Evolutionary conservation across 2,329 filamentous ascomycete genomes (phyloP).

Genomic region (Xylariaceae sp.): DNA sequence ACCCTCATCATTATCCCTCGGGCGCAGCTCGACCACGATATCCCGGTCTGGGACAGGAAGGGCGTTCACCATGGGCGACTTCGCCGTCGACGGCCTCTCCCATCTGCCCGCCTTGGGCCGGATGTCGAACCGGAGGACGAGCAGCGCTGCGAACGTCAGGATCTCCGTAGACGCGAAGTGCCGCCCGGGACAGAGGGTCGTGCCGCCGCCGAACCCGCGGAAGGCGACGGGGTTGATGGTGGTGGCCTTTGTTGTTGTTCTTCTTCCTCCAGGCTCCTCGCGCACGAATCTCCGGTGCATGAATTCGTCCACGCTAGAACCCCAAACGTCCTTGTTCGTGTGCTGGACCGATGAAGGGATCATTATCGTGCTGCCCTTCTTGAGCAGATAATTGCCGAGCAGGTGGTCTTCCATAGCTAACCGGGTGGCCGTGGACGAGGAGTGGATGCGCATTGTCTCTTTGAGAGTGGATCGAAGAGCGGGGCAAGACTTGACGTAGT

Average conservation of each 20-base stretch:
- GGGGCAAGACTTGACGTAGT: conserved; percentile 33
- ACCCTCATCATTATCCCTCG: too few species aligned
- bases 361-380: conserved; percentile 26
- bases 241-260: too few species aligned
- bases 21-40: too few species aligned
- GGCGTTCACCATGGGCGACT: too few species aligned
- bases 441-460: conserved; percentile 36
- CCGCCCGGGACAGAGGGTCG: conserved; percentile 24
- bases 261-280: conserved; percentile 20
- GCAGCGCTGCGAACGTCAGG: conserved; percentile 22
- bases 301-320: conserved; percentile 19
- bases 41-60: too few species aligned
- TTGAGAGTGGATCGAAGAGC: conserved; percentile 36
- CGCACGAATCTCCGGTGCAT: conserved; percentile 23
- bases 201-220: conserved; percentile 26
- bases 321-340: conserved; percentile 21
- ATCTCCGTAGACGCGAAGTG: conserved; percentile 28
- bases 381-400: conserved; percentile 23
- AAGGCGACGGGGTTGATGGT: conserved; percentile 21
- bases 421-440: conserved; percentile 32
- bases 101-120: conserved; percentile 7
- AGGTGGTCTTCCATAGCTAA: conserved; percentile 28
- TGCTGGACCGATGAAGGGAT: conserved; percentile 26
- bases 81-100: too few species aligned
- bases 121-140: conserved; percentile 26